Percentiles rank a stretch among this genome's conserved stretches.
Evolutionary conservation across 805 yeast species (phyloP).

Genomic region (Saccharomycopsis sp.): DNA sequence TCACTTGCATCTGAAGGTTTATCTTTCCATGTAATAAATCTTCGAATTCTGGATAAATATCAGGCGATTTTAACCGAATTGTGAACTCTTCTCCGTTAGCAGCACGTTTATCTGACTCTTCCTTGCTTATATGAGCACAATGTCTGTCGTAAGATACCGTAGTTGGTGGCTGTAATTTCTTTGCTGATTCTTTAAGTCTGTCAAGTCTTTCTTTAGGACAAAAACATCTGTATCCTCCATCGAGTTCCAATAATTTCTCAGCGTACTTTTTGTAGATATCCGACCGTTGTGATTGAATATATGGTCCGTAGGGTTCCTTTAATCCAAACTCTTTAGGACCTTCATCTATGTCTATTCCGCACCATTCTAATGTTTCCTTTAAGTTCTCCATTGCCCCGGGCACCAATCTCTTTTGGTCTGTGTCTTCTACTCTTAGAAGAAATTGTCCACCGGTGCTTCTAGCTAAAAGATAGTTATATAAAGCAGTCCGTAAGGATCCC

Average conservation of each 20-base stretch:
- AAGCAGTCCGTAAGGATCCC: conserved; percentile 89
- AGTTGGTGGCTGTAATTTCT: conserved; percentile 74
- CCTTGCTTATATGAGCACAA: conserved; percentile 45
- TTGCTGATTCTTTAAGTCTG: conserved; percentile 64
- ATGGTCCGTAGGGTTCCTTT: conserved; percentile 56
- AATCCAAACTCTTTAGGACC: conserved; percentile 46
- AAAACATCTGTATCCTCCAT: conserved; percentile 73
- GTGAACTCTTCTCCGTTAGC: conserved; percentile 38
- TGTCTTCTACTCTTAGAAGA: conserved; percentile 80
- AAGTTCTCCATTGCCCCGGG: conserved; percentile 78
- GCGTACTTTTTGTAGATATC: conserved; percentile 59
- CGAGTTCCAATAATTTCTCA: conserved; percentile 39
- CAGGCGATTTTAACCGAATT: conserved; percentile 74
- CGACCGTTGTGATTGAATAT: conserved; percentile 76
- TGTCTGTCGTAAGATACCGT: conserved; percentile 87
- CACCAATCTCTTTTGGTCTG: conserved; percentile 77
- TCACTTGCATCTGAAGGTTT: conserved; percentile 73
- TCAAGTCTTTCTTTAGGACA: conserved; percentile 77
- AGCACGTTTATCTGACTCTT: conserved; percentile 34
- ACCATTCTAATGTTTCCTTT: conserved; percentile 70
- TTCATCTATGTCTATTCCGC: conserved; percentile 71
- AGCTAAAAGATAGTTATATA: conserved; percentile 83
- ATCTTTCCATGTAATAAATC: conserved; percentile 78
- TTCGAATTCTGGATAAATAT: conserved; percentile 51
- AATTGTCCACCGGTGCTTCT: conserved; percentile 74